Base-by-base conservation (phyloP, 169 alveolate species). In the Eimeria zaria region DNA sequence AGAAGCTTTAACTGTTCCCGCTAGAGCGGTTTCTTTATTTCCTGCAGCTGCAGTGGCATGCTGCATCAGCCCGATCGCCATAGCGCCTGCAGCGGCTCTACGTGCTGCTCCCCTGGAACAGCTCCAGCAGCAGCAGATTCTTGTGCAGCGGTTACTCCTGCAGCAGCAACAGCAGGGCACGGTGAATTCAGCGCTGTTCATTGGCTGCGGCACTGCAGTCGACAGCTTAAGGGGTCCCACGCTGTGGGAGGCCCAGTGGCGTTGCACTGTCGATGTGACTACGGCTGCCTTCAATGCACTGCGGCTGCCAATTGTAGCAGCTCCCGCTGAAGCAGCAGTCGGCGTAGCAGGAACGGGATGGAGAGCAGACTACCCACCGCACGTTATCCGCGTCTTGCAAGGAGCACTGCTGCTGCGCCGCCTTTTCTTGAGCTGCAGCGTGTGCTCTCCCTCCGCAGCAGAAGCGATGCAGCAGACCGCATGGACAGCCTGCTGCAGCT, bases 91-190 rank as follows among this genome's bases (percentile, higher is more conserved):
- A 55, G 92, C 78, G 30, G 92, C 92, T 58, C 78, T 85, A 44
- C 81, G 60, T 22, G 92, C 67, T n/a, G 78, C 92, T 53, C 58
- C 80, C 12, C 55, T 36, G 67, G 92, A 85, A 60, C 92, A 85
- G 80, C 74, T 85, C 14, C 92, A 60, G 58, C 92, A 1, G 27
- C 92, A 85, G 92, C 92, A 85, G 60, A 30, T 22, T 27, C 92
- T 85, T 55, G 60, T 85, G 41, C 80, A 85, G 81, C 92, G 60
- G 60, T 80, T 85, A 18, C 80, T 85, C 44, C 80, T 36, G 48
- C 92, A 58, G 64, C 92, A 85, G 60, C 92, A 85, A 48, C 92
- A 85, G 92, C 92, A 36, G 78, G 92, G 80, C n/a, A 16, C 92
- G 41, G 80, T 62, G 46, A 80, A 85, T 48, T 24, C 78, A 39